phyloP scores from a whole-genome alignment of 75 land plant species.

The Pinus albicaulis region DNA sequence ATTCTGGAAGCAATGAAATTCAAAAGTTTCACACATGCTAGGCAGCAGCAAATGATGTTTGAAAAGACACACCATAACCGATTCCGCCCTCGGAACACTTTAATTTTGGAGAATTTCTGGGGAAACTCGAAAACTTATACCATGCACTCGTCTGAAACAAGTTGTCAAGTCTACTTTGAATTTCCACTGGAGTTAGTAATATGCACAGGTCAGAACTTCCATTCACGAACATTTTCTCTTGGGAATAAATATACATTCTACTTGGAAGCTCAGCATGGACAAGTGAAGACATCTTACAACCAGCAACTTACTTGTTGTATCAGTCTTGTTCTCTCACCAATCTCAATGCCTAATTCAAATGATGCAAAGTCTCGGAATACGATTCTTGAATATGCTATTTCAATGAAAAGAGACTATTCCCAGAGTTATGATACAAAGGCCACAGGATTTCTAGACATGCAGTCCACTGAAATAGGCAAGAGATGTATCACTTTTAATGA shows the following conservation, averaged over 20 bases:
- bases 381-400: constrained; percentile 27
- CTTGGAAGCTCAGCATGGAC: constrained; percentile 29
- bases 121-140: constrained; percentile 35
- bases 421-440: constrained; percentile 31
- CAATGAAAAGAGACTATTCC: constrained; percentile 37
- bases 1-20: constrained; percentile 39
- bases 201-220: constrained; percentile 42
- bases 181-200: constrained; percentile 46
- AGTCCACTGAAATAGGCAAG: constrained; percentile 17
- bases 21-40: constrained; percentile 36
- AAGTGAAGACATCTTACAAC: constrained; percentile 25
- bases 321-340: constrained; percentile 15
- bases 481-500: constrained; percentile 24
- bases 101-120: constrained; percentile 42
- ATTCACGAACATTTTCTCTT: constrained; percentile 26
- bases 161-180: constrained; percentile 40
- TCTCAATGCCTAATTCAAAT: not conserved
- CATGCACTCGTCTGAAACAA: constrained; percentile 14
- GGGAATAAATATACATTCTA: constrained; percentile 29
- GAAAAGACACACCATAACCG: constrained; percentile 37
- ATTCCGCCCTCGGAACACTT: constrained; percentile 37
- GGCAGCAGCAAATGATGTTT: constrained; percentile 41
- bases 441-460: constrained; percentile 16
- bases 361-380: not conserved
- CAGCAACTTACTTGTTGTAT: constrained; percentile 33